These are phyloP conservation scores for Phellopilus nigrolimitatus DNA, from an alignment of 1,284 basidiomycete genomes.

Conservation along the genomic window DNA sequence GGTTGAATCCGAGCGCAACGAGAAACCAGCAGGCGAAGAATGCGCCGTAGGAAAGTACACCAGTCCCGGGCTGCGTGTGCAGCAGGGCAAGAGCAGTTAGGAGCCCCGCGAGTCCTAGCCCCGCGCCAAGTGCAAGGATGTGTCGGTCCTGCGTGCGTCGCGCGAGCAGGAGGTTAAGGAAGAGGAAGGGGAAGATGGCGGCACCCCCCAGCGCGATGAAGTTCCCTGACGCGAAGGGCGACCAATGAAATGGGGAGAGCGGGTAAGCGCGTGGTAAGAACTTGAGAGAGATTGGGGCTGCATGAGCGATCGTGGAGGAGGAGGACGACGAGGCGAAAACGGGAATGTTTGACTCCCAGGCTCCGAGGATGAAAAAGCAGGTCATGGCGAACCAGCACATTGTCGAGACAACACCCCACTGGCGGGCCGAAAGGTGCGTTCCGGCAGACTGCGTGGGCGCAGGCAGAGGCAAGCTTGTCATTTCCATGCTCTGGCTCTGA, in stretches of 20 bases:
- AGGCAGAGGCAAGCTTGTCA: conserved; percentile 4
- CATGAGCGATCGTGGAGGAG: conserved; percentile 7
- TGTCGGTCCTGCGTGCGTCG: conserved; percentile 56
- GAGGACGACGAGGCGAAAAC: conserved; percentile 46
- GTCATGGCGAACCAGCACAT: conserved; percentile 75
- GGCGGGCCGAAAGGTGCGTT: conserved; percentile 32
- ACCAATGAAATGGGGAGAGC: conserved; percentile 42
- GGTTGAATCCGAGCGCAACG: conserved; percentile 65
- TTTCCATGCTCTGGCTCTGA: conserved; percentile 14
- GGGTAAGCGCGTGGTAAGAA: conserved; percentile 1
- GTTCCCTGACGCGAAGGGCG: conserved; percentile 62
- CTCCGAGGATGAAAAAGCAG: conserved; percentile 68
- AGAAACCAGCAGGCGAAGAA: conserved; percentile 64
- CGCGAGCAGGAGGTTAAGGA: conserved; percentile 53
- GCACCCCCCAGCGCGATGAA: conserved; percentile 66
- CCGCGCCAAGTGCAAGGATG: conserved; percentile 50
- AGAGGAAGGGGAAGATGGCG: conserved; percentile 60
- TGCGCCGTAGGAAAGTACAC: conserved; percentile 41
- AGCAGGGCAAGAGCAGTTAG: conserved; percentile 47
- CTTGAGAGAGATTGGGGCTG: background rate
- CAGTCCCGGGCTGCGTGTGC: conserved; percentile 24
- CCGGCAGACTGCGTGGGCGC: conserved; percentile 18
- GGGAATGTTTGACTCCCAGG: conserved; percentile 70
- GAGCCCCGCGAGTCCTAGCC: conserved; percentile 48
- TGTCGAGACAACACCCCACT: conserved; percentile 50